Base-by-base conservation (phyloP, 2,329 filamentous ascomycete genomes). In the Phaeosphaeria sp. region DNA sequence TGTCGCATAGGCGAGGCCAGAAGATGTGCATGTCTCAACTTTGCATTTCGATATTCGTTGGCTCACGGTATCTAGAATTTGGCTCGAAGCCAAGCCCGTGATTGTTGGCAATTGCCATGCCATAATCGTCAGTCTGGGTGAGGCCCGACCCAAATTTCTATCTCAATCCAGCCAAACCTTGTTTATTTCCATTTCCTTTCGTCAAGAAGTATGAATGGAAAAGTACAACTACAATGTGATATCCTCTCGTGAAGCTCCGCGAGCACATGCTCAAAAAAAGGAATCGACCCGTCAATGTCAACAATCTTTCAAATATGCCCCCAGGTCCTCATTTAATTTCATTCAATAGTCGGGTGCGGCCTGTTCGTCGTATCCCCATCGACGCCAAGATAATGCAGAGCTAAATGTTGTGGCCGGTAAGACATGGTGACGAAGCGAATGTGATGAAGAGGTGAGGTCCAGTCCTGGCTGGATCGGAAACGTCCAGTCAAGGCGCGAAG, bases 361-460 rank as follows among this genome's bases (percentile, higher is more conserved):
- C 23, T 22, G 7, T n/a, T n/a, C 21, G 21, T n/a, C 22, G 44
- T 23, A 21, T 18, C 23, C 13, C 13, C 43, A 36, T 21, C 58
- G 55, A 60, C 62, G 59, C 62, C 59, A 55, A 49, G 58, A 13
- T 52, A 59, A 65, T 58, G 59, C 58, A 63, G 47, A 55, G 53
- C 60, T 64, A 65, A 69, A 64, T 59, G 49, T 60, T 47, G 39
- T 51, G 50, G 60, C 64, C 57, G 56, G 54, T 71, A 72, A 72
- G 61, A 72, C 69, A 72, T 58, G 51, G 48, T 58, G 50, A 54
- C 65, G 71, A 73, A 72, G 69, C 69, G 71, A 73, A 72, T 68
- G 71, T 72, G 59, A 57, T 70, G 63, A 69, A 70, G 50, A 21
- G n/a, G 30, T 20, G 50, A 52, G 47, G 22, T 54, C 47, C 53